Evolutionary conservation across 2,329 filamentous ascomycete species (phyloP), one percentile per base, ranked within the genome.

Genomic region (Cladosporium sp.): DNA sequence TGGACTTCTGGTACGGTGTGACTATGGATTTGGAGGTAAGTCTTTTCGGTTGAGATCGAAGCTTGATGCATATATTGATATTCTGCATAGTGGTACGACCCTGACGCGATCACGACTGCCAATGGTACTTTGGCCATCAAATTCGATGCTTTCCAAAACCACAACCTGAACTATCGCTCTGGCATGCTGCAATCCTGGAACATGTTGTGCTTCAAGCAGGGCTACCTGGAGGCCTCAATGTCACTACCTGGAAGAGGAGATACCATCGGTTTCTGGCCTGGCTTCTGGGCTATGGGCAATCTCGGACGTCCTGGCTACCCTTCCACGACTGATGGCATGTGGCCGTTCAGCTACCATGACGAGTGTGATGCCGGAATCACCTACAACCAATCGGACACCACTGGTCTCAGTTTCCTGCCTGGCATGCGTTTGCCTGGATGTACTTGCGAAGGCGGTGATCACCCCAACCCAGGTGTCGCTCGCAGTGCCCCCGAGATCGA

Each of bases 171-270:
- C 49, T 84, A 79, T 59, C 79, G 81, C 18, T 84, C 82, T 2
- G 82, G 81, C 7, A 84, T 84, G 82, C 67, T 84, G 59, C 81
- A 84, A 68, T 82, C 79, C 58, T 84, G 82, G 82, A 84, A 84
- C 66, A 81, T 84, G 43, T 70, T 85, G 5, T 85, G 83, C 72
- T 84, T 85, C 74, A 85, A 84, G 68, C 83, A 83, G 2, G 83
- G 83, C 14, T 79, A 83, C 23, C 80, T 84, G 60, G 83, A 85
- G 64, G 81, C 84, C 3, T 84, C 81, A 0, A 76, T 84, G 8
- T 85, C 83, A 14, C 73, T 85, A 3, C 82, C 83, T 23, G 83
- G 83, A 18, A 82, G 82, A 53, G 79, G 79, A 30, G 82, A 81
- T 43, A 72, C 81, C 5, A 79, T 80, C 57, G 83, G 82, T 26